phyloP scores from a whole-genome alignment of 2,329 filamentous ascomycete species.

The Alternaria atra region DNA sequence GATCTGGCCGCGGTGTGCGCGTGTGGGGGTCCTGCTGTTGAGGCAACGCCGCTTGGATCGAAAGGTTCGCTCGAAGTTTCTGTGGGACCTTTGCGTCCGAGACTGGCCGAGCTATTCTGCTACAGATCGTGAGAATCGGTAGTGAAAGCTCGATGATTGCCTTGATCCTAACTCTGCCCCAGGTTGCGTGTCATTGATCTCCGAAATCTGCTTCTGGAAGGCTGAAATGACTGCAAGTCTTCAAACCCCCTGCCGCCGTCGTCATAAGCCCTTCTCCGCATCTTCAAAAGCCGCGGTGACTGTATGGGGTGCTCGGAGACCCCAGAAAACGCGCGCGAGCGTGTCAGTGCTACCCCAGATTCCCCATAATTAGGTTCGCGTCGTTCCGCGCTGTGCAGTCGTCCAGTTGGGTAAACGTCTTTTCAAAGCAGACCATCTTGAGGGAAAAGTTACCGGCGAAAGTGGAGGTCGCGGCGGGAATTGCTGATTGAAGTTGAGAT shows the following conservation, averaged over 20 bases:
- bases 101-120: constrained; percentile 20
- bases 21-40: constrained; percentile 11
- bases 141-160: constrained; percentile 5
- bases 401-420: constrained; percentile 13
- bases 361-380: constrained; percentile 30
- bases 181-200: constrained; percentile 3
- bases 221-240: neutral
- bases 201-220: constrained; percentile 4
- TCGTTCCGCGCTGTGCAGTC: constrained; percentile 30
- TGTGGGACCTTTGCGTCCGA: constrained; percentile 26
- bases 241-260: neutral
- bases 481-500: constrained; percentile 1
- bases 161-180: neutral
- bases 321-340: constrained; percentile 14
- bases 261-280: constrained; percentile 1
- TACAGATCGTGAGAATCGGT: constrained; percentile 9
- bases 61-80: constrained; percentile 25
- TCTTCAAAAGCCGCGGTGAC: constrained; percentile 18
- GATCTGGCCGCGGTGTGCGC: constrained; percentile 2
- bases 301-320: constrained; percentile 18
- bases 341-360: constrained; percentile 26
- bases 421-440: constrained; percentile 14
- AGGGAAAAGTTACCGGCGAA: constrained; percentile 9
- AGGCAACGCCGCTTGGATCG: constrained; percentile 9
- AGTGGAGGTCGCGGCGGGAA: constrained; percentile 21